phyloP scores from a whole-genome alignment of 2,329 filamentous ascomycete species.

The Chrysosporium queenslandicum region DNA sequence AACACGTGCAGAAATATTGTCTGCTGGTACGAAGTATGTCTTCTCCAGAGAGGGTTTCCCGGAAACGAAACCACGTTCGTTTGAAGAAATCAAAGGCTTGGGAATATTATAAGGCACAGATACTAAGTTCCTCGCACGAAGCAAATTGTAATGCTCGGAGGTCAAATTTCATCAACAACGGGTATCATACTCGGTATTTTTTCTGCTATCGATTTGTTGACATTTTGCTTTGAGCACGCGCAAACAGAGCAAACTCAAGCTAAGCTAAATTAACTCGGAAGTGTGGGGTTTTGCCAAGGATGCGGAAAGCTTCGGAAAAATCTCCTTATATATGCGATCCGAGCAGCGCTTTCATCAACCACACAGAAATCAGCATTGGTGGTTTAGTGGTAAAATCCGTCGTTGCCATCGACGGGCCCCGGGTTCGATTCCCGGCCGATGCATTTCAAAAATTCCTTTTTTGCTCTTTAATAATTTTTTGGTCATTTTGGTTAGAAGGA shows the following conservation, averaged over 20 bases:
- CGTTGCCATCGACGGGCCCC: constrained; percentile 46
- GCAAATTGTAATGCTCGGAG: no score
- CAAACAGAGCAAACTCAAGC: constrained; percentile 1
- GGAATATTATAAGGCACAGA: no score
- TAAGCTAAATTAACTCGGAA: not conserved
- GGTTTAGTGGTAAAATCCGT: constrained; percentile 48
- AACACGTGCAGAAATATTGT: no score
- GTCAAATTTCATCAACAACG: no score
- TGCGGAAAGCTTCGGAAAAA: no score
- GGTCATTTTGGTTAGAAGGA: no score
- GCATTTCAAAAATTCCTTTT: constrained; percentile 19
- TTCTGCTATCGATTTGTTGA: not conserved
- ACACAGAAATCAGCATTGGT: constrained; percentile 23
- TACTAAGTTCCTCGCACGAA: no score
- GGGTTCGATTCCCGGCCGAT: constrained; percentile 40
- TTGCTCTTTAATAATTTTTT: not conserved
- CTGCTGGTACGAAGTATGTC: no score
- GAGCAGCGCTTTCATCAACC: not conserved
- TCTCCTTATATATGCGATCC: not conserved
- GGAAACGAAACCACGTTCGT: not conserved
- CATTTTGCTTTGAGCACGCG: not conserved
- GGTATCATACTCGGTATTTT: constrained; percentile 6
- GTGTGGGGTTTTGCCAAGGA: no score
- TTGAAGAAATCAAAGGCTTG: no score
- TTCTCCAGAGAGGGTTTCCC: no score